phyloP scores from a whole-genome alignment of 148 eudicot species.

The Oxyria digyna region DNA sequence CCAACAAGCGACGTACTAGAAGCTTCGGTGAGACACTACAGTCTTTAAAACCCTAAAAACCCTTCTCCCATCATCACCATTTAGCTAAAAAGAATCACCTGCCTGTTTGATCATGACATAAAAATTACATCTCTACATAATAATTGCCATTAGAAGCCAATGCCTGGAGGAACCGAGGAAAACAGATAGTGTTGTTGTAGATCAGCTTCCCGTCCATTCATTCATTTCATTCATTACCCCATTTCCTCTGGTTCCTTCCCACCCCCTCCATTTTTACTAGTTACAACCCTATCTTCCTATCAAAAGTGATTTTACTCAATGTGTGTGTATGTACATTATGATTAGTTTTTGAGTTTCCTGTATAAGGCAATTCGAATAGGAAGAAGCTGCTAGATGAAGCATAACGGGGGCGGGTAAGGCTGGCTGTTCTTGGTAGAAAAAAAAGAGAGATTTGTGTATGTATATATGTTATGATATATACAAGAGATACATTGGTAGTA shows the following conservation, averaged over 20 bases:
- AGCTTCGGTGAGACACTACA: conserved; percentile 82
- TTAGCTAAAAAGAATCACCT: conserved; percentile 11
- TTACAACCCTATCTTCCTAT: background rate
- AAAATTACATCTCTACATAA: conserved; percentile 32
- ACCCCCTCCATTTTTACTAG: no score
- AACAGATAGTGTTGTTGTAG: conserved; percentile 29
- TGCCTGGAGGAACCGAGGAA: conserved; percentile 15
- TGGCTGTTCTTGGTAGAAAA: conserved; percentile 18
- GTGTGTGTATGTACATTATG: background rate
- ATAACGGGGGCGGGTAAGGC: conserved; percentile 11
- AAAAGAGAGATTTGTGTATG: background rate
- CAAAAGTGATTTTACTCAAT: background rate
- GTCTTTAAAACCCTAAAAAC: conserved; percentile 36
- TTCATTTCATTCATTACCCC: conserved; percentile 27
- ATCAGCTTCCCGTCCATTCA: conserved; percentile 34
- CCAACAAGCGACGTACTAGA: conserved; percentile 68
- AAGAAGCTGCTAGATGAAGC: conserved; percentile 1
- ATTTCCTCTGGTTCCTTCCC: no score
- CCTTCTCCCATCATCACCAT: no score
- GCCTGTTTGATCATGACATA: no score
- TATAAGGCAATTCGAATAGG: conserved; percentile 1
- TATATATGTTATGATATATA: conserved; percentile 10
- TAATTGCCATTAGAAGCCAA: conserved; percentile 23
- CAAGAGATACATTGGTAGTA: conserved; percentile 3
- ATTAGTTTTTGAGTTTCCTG: background rate